Percentiles rank a stretch among this genome's conserved stretches.
Evolutionary conservation across 2,329 filamentous ascomycete species (phyloP).

Genomic region (Chaetomium sp.): DNA sequence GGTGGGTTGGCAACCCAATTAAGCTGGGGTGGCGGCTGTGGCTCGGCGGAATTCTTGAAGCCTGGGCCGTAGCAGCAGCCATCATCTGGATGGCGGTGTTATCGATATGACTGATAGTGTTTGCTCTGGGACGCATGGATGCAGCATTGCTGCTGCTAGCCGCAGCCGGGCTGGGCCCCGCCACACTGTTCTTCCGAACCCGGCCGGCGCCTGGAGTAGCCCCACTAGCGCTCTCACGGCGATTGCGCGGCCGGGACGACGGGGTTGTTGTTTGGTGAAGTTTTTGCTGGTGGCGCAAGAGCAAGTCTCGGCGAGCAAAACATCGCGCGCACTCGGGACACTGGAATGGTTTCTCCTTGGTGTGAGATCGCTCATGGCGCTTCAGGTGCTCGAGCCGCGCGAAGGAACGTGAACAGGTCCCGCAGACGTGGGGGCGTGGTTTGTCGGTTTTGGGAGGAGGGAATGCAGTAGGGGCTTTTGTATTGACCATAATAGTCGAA

Average conservation of each 20-base stretch:
- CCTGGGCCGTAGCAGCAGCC: constrained; percentile 51
- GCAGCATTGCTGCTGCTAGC: constrained; percentile 43
- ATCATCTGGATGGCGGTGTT: constrained; percentile 67
- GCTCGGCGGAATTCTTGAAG: constrained; percentile 42
- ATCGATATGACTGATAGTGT: constrained; percentile 94
- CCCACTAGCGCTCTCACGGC: constrained; percentile 80
- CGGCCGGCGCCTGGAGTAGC: constrained; percentile 61
- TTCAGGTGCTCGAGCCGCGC: constrained; percentile 94
- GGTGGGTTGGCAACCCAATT: constrained; percentile 55
- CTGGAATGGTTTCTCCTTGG: constrained; percentile 98
- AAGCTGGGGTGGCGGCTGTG: constrained; percentile 72
- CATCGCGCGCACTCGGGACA: constrained; percentile 91
- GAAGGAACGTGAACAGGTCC: constrained; percentile 85
- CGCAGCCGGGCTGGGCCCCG: constrained; percentile 42
- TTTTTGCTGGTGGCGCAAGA: constrained; percentile 96
- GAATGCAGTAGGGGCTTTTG: constrained; percentile 41
- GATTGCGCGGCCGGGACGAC: constrained; percentile 76
- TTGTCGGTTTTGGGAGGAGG: constrained; percentile 95
- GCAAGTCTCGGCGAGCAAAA: constrained; percentile 86
- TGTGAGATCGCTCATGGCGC: constrained; percentile 94
- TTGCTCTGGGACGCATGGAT: constrained; percentile 79
- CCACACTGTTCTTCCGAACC: constrained; percentile 89
- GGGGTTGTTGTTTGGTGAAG: constrained; percentile 89
- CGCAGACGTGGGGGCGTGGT: constrained; percentile 88
- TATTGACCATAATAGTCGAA: constrained; percentile 48